A percentile compares a stretch with the other conserved stretches of the same genome.
phyloP scores from a whole-genome alignment of 441 rosid species.

The Jatropha multifida region DNA sequence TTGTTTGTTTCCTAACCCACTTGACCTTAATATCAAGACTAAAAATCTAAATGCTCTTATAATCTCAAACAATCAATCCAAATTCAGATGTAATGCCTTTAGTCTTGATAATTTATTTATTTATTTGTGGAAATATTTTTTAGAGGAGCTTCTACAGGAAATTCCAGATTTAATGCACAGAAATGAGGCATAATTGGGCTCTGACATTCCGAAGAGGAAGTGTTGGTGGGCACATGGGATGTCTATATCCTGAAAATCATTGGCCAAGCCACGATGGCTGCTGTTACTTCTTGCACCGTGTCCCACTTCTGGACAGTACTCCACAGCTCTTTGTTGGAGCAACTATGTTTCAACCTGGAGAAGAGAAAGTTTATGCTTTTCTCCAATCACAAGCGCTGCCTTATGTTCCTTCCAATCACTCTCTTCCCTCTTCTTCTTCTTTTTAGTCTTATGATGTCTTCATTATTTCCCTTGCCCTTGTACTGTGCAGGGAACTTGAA shows the following conservation, averaged over 20 bases:
- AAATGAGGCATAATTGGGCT: not conserved
- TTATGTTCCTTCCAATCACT: not conserved
- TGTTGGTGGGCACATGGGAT: slow-evolving; percentile 9
- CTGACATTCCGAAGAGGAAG: not conserved
- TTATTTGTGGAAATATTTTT: too few species aligned
- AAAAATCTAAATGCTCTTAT: too few species aligned
- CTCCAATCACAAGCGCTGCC: not conserved
- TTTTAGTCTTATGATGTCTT: not conserved
- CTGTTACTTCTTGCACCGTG: not conserved
- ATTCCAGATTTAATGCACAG: not conserved
- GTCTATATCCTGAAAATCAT: not conserved
- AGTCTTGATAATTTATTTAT: too few species aligned
- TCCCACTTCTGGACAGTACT: slow-evolving; percentile 1
- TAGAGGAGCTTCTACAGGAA: not conserved
- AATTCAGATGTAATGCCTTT: too few species aligned
- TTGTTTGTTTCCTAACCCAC: too few species aligned
- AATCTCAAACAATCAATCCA: too few species aligned
- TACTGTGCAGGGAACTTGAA: too few species aligned
- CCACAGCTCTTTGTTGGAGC: slow-evolving; percentile 5
- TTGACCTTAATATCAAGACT: too few species aligned
- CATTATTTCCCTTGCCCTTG: not conserved
- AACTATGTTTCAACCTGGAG: slow-evolving; percentile 15
- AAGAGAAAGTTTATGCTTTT: not conserved
- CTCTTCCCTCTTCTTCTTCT: not conserved
- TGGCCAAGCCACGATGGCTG: slow-evolving; percentile 11